These are phyloP conservation scores for Microdochium bolleyi DNA, from an alignment of 2,329 filamentous ascomycete species.

Conservation along the genomic window DNA sequence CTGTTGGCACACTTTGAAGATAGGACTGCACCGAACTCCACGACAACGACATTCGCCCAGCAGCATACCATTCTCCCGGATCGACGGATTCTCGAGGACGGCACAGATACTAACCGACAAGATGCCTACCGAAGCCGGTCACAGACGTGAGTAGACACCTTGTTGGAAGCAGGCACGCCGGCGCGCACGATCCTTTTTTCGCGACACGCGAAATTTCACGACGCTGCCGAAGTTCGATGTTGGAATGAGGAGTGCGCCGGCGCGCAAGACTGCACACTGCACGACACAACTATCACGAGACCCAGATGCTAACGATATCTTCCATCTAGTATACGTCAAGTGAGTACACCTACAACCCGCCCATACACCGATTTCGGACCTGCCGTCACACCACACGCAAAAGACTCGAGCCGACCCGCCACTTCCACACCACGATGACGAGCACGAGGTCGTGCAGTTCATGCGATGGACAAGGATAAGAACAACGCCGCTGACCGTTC, in stretches of 20 bases:
- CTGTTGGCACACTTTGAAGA: background rate
- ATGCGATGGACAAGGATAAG: too few species aligned
- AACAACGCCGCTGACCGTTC: background rate
- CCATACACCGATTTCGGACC: background rate
- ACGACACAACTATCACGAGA: background rate
- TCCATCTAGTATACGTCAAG: slow-evolving; percentile 73
- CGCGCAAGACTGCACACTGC: background rate
- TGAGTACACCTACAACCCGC: slow-evolving; percentile 43
- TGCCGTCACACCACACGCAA: background rate
- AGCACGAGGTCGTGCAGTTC: too few species aligned
- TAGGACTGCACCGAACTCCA: slow-evolving; percentile 8
- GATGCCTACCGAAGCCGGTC: slow-evolving; percentile 83
- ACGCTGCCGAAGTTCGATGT: slow-evolving; percentile 1
- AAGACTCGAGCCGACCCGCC: background rate
- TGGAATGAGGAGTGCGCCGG: background rate
- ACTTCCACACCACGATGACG: background rate
- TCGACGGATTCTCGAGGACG: slow-evolving; percentile 40
- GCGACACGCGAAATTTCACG: slow-evolving; percentile 18
- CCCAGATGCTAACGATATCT: slow-evolving; percentile 15
- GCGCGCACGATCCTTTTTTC: background rate
- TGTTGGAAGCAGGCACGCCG: background rate
- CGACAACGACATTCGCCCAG: slow-evolving; percentile 24
- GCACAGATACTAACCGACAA: slow-evolving; percentile 47
- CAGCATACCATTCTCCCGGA: slow-evolving; percentile 37
- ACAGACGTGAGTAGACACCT: slow-evolving; percentile 65